These are phyloP conservation scores for Ambrosiella cleistominuta DNA, from an alignment of 2,329 filamentous ascomycete genomes.

Conservation along the genomic window DNA sequence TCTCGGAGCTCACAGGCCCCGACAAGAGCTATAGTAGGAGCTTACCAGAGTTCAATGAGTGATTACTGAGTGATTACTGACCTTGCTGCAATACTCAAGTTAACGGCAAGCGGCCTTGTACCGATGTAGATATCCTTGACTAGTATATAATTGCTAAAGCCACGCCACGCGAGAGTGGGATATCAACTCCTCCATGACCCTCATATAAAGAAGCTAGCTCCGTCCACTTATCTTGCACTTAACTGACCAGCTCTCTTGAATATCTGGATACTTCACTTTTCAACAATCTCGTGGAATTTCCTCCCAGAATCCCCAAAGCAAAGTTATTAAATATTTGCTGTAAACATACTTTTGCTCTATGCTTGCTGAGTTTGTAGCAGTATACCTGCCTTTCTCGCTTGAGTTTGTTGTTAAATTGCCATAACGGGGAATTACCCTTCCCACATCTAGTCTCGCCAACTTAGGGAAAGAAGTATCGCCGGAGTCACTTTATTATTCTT, in stretches of 20 bases:
- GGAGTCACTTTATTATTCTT: neutral
- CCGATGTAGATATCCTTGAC: no score
- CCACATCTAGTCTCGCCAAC: neutral
- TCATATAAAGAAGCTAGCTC: constrained; percentile 10
- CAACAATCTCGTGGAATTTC: neutral
- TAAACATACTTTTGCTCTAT: neutral
- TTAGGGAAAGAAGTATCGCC: neutral
- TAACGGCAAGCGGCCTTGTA: no score
- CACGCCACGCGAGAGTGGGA: neutral
- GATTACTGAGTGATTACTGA: no score
- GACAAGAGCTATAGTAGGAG: neutral
- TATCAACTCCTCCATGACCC: neutral
- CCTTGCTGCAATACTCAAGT: no score
- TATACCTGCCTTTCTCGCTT: neutral
- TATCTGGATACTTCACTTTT: constrained; percentile 3
- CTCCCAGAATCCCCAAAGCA: neutral
- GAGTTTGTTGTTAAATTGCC: neutral
- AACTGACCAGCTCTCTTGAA: neutral
- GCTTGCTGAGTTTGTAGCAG: neutral
- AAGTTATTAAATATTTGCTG: neutral
- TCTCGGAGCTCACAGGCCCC: neutral
- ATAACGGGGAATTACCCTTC: neutral
- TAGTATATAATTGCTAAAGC: neutral
- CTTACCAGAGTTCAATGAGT: neutral
- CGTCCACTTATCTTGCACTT: neutral